phyloP scores from a whole-genome alignment of 2,329 filamentous ascomycete species.

The Ophiostoma fasciatum region DNA sequence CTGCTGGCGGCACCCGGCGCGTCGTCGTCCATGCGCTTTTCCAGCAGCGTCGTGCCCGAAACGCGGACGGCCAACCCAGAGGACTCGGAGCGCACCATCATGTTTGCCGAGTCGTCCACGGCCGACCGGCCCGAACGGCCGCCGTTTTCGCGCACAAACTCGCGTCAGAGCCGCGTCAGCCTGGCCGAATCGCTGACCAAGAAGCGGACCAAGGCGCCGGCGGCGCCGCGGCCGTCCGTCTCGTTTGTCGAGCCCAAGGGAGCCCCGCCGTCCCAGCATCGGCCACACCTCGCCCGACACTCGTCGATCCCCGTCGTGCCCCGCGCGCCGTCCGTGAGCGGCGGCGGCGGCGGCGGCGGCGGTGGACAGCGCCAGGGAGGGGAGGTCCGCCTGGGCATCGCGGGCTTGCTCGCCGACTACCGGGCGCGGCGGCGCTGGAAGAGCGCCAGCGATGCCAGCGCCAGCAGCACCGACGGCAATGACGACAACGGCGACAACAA shows the following conservation, averaged over 20 bases:
- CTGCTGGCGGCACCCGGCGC: background rate
- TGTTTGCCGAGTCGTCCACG: constrained; percentile 45
- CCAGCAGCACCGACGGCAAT: background rate
- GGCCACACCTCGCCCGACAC: constrained; percentile 6
- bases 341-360: background rate
- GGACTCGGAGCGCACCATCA: constrained; percentile 53
- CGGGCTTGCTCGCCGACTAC: constrained; percentile 28
- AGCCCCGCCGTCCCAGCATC: constrained; percentile 13
- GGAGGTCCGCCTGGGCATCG: constrained; percentile 28
- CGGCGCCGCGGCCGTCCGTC: constrained; percentile 22
- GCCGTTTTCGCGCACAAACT: constrained; percentile 29
- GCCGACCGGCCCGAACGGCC: constrained; percentile 22
- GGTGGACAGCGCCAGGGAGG: too few species aligned
- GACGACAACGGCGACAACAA: background rate
- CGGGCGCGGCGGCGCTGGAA: constrained; percentile 8
- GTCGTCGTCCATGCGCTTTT: constrained; percentile 44
- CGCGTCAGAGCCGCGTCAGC: constrained; percentile 22
- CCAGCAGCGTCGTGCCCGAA: constrained; percentile 57
- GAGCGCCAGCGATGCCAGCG: background rate
- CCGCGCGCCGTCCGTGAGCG: background rate
- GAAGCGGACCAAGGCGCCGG: constrained; percentile 1
- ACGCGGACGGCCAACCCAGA: constrained; percentile 52
- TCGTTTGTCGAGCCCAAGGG: constrained; percentile 39
- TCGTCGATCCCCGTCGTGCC: constrained; percentile 5
- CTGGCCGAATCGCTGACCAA: constrained; percentile 32